Base-by-base conservation (phyloP, 2,329 filamentous ascomycete species). In the Monosporascus sp. region DNA sequence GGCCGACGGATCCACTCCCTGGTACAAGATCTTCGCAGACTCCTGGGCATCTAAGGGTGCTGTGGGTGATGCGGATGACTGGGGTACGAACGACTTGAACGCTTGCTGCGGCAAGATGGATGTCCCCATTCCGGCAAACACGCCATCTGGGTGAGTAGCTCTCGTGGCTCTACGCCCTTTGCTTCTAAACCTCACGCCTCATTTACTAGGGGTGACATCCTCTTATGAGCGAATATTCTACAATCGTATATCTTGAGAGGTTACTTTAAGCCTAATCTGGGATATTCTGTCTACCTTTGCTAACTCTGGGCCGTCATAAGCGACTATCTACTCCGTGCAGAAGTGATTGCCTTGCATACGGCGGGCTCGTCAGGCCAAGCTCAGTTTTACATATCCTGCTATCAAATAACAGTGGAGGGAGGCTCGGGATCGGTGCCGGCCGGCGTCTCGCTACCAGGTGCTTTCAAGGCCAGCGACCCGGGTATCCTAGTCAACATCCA, bases 1-100 rank as follows among this genome's bases (percentile, higher is more conserved):
- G 0, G 75, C 77, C 47, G 70, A 73, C 53, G 73, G 74, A 11
- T 67, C 70, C 1, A 62, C 68, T 3, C 64, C 67, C 4, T 81
- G 75, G 76, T 80, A 81, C 71, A 82, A 82, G 70, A 73, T 81
- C 55, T 77, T 73, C 58, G 72, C 77, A 55, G 71, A 77, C 57
- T 73, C 75, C 3, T 75, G 75, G 72, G 63, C 65, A n/a, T 56
- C 65, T 1, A 68, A 68, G 53, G 66, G 68, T n/a, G 56, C 58
- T 24, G 75, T 74, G 41, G 73, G 74, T n/a, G 67, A 68, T 43
- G 65, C 66, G 11, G 76, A 78, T 59, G 72, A 73, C 61, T 79
- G 74, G 74, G 74, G 72, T 38, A 72, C 70, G 48, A 73, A 71
- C 57, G 69, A 72, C 51, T 63, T 72, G 53, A 72, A 72, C 59